phyloP scores from a whole-genome alignment of 805 yeast species.

The Candida nitratophila region DNA sequence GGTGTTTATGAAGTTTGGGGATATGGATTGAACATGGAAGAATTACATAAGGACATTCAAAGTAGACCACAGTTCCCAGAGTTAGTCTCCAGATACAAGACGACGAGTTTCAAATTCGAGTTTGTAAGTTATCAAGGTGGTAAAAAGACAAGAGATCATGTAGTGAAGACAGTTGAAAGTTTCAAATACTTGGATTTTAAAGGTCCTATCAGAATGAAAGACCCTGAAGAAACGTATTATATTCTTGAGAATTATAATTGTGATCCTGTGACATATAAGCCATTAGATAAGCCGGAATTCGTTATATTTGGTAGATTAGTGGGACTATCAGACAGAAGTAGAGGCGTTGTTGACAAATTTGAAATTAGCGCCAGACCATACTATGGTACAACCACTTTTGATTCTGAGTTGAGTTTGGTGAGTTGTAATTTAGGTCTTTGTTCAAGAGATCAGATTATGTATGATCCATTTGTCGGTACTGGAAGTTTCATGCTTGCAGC shows the following conservation, averaged over 20 bases:
- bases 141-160: constrained; percentile 41
- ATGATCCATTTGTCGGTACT: constrained; percentile 96
- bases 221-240: constrained; percentile 64
- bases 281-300: constrained; percentile 44
- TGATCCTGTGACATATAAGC: constrained; percentile 22
- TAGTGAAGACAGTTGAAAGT: constrained; percentile 59
- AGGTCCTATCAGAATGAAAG: constrained; percentile 74
- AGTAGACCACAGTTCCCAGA: constrained; percentile 2
- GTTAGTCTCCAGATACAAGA: constrained; percentile 22
- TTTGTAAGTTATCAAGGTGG: constrained; percentile 69
- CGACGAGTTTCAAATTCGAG: constrained; percentile 68
- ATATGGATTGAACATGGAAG: constrained; percentile 45
- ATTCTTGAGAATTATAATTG: constrained; percentile 63
- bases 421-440: constrained; percentile 85
- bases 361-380: constrained; percentile 78
- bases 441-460: constrained; percentile 54
- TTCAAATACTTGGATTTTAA: constrained; percentile 64
- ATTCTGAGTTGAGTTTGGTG: constrained; percentile 83
- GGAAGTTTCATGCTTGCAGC: constrained; percentile 92
- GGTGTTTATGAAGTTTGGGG: constrained; percentile 89
- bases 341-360: constrained; percentile 64
- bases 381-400: constrained; percentile 95
- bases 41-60: constrained; percentile 48
- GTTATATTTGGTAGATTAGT: constrained; percentile 76
- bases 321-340: constrained; percentile 49